Conservation (phyloP, 2,329 filamentous ascomycete genomes). For the Phymatotrichopsis omnivora region DNA sequence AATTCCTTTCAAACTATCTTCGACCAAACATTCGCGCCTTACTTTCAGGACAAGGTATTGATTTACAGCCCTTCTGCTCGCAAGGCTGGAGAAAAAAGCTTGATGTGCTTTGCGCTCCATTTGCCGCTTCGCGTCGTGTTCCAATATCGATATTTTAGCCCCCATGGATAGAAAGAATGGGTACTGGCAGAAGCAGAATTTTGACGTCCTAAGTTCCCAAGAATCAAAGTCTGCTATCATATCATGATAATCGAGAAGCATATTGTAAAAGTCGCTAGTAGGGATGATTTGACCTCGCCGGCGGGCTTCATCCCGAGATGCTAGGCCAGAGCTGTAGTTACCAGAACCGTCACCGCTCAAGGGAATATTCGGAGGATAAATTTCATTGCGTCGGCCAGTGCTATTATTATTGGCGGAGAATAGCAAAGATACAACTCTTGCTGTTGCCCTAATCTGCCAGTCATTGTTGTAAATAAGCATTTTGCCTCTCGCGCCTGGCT, state of each 20-base stretch:
- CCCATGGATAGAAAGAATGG: constrained; percentile 86
- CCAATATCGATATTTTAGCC: constrained; percentile 82
- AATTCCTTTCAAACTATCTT: constrained; percentile 75
- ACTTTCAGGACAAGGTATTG: constrained; percentile 70
- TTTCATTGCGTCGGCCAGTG: constrained; percentile 33
- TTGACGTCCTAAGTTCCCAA: constrained; percentile 66
- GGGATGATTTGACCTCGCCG: constrained; percentile 58
- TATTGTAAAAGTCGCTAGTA: constrained; percentile 79
- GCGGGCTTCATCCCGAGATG: constrained; percentile 37
- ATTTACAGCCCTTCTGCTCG: constrained; percentile 61
- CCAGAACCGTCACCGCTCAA: constrained; percentile 23
- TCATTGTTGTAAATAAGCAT: constrained; percentile 63
- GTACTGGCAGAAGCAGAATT: constrained; percentile 85
- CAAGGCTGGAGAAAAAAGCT: constrained; percentile 82
- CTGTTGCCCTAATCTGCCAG: constrained; percentile 78
- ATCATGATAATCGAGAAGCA: constrained; percentile 75
- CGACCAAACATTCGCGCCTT: constrained; percentile 73
- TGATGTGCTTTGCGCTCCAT: constrained; percentile 84
- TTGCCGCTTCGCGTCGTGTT: constrained; percentile 76
- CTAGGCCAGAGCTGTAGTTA: constrained; percentile 10
- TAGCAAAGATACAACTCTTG: constrained; percentile 67
- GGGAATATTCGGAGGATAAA: neutral
- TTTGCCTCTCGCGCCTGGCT: constrained; percentile 37
- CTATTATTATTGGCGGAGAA: constrained; percentile 67
- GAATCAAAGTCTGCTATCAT: constrained; percentile 75